A percentile compares a stretch with the other conserved stretches of the same genome.
Conservation (phyloP, 257 asterid genomes). For the Schizonepeta tenuifolia region DNA sequence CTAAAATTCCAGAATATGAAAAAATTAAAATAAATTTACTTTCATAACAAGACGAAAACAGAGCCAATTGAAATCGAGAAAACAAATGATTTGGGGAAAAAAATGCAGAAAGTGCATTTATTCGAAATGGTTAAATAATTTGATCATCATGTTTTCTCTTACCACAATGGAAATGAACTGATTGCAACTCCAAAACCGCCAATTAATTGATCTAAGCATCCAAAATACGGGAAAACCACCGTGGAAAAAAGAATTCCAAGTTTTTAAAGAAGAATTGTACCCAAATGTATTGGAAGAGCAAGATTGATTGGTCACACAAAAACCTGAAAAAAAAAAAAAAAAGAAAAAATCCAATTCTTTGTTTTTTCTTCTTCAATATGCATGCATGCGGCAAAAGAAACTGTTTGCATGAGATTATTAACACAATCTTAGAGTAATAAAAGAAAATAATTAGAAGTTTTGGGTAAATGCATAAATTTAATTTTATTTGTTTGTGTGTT, state of each 20-base stretch:
- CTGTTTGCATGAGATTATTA: conserved; percentile 9
- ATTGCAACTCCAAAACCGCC: conserved; percentile 22
- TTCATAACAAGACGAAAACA: neutral
- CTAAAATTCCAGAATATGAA: neutral
- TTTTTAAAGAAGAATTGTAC: conserved; percentile 8
- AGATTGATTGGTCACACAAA: neutral
- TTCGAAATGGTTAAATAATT: conserved; percentile 11
- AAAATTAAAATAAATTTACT: neutral
- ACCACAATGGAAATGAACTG: conserved; percentile 13
- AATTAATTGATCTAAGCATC: conserved; percentile 8
- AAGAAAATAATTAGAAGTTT: conserved; percentile 18
- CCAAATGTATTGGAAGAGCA: neutral
- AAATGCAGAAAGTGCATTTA: neutral
- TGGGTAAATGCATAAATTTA: neutral
- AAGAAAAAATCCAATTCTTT: neutral
- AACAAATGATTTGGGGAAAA: neutral
- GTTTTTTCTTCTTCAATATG: neutral
- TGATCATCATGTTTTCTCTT: conserved; percentile 2
- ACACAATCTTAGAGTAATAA: conserved; percentile 7
- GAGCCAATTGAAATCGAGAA: neutral
- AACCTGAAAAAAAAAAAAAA: conserved; percentile 17
- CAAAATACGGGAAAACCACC: neutral
- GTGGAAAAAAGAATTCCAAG: neutral
- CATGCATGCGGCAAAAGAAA: conserved; percentile 29
- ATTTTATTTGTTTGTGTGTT: neutral